phyloP scores from a whole-genome alignment of 257 asterid species.

The Plantago elongata region DNA sequence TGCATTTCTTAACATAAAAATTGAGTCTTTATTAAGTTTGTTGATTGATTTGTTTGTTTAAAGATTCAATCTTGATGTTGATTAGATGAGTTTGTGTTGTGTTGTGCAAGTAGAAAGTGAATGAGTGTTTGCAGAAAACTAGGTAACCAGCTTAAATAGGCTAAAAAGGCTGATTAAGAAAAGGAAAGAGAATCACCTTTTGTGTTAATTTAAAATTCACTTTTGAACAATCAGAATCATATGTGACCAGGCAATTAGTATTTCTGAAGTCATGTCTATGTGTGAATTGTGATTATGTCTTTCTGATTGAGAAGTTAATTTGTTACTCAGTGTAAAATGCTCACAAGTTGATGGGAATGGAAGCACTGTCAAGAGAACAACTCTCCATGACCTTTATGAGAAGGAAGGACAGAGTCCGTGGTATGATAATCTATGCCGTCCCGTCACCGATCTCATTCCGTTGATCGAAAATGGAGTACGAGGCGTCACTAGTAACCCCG shows the following conservation, averaged over 20 bases:
- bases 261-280: too few species aligned
- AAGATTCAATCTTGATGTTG: conserved; percentile 5
- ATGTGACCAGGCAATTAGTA: too few species aligned
- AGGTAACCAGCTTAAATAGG: too few species aligned
- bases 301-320: conserved; percentile 5
- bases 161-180: too few species aligned
- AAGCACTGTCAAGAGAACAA: conserved; percentile 59
- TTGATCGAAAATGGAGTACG: conserved; percentile 87
- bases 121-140: too few species aligned
- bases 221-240: too few species aligned
- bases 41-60: neutral
- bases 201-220: too few species aligned
- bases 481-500: conserved; percentile 99
- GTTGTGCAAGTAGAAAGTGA: too few species aligned
- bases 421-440: conserved; percentile 95
- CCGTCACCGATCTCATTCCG: conserved; percentile 95
- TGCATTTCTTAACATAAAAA: neutral
- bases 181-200: too few species aligned
- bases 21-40: neutral
- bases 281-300: neutral
- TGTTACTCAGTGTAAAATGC: conserved; percentile 60
- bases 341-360: conserved; percentile 73
- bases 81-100: neutral
- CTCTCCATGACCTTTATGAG: conserved; percentile 95
- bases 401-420: conserved; percentile 97